Evolutionary conservation across 176 grass and related monocot genomes (phyloP).

Genomic region (Stipa capillata): DNA sequence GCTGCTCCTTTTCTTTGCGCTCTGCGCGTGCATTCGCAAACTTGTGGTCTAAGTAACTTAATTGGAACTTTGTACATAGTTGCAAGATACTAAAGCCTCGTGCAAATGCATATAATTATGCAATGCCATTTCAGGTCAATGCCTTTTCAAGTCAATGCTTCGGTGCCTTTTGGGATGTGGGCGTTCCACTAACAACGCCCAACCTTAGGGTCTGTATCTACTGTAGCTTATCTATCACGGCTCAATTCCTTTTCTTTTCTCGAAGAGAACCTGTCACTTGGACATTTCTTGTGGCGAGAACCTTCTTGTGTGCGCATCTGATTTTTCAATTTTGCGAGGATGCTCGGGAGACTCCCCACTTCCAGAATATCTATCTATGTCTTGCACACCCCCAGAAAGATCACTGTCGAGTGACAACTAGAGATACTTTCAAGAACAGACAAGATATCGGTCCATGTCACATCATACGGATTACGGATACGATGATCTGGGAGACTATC

Average conservation of each 20-base stretch:
- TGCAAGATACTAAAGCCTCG: not conserved
- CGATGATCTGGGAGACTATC: not conserved
- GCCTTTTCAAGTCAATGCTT: not conserved
- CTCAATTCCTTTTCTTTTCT: too few species aligned
- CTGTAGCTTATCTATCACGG: too few species aligned
- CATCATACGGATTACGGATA: not conserved
- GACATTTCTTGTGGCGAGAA: too few species aligned
- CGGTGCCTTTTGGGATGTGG: not conserved
- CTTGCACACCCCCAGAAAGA: too few species aligned
- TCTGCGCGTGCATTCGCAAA: not conserved
- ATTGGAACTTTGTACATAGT: not conserved
- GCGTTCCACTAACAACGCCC: not conserved
- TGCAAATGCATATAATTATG: not conserved
- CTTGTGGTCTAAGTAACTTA: not conserved
- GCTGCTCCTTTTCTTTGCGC: not conserved
- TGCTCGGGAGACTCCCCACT: not conserved
- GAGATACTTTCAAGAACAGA: not conserved
- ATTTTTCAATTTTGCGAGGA: too few species aligned
- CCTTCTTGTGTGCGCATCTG: too few species aligned
- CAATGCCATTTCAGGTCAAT: not conserved
- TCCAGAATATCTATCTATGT: not conserved
- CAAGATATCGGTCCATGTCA: not conserved
- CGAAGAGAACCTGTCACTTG: too few species aligned
- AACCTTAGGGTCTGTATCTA: too few species aligned
- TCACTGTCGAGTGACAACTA: too few species aligned